Evolutionary conservation across 129 eudicot species (phyloP).

Genomic region (Chrysanthemum seticuspe): DNA sequence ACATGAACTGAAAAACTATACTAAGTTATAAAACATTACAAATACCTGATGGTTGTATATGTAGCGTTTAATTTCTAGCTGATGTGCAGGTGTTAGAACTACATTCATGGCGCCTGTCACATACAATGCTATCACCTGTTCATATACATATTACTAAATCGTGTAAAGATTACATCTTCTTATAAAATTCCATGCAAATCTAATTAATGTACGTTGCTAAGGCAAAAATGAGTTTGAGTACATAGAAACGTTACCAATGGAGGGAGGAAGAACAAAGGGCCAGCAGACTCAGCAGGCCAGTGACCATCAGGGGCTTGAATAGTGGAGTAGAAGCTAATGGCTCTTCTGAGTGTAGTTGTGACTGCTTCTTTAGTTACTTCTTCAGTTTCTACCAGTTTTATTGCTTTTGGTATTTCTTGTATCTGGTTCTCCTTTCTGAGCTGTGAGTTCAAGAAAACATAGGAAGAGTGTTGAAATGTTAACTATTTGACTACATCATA

Average conservation of each 20-base stretch:
- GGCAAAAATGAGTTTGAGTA: background rate
- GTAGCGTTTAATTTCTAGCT: constrained; percentile 57
- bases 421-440: constrained; percentile 48
- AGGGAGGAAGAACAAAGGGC: constrained; percentile 66
- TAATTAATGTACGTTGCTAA: background rate
- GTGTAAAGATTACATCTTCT: background rate
- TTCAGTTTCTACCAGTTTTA: constrained; percentile 40
- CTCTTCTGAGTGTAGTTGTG: constrained; percentile 45
- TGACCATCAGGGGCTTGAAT: constrained; percentile 69
- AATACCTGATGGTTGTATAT: constrained; percentile 66
- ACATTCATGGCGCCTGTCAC: constrained; percentile 42
- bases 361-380: constrained; percentile 45
- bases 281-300: constrained; percentile 80
- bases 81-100: constrained; percentile 47
- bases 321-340: constrained; percentile 49
- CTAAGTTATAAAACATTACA: background rate
- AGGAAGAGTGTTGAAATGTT: background rate
- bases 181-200: background rate
- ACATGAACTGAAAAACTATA: background rate
- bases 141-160: background rate
- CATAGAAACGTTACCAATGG: constrained; percentile 37
- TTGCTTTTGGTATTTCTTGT: constrained; percentile 19
- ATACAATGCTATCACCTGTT: constrained; percentile 57
- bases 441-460: constrained; percentile 21
- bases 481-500: too few species aligned